Evolutionary conservation across 768 basidiomycete species (phyloP).

Genomic region (Lyophyllum semitale): DNA sequence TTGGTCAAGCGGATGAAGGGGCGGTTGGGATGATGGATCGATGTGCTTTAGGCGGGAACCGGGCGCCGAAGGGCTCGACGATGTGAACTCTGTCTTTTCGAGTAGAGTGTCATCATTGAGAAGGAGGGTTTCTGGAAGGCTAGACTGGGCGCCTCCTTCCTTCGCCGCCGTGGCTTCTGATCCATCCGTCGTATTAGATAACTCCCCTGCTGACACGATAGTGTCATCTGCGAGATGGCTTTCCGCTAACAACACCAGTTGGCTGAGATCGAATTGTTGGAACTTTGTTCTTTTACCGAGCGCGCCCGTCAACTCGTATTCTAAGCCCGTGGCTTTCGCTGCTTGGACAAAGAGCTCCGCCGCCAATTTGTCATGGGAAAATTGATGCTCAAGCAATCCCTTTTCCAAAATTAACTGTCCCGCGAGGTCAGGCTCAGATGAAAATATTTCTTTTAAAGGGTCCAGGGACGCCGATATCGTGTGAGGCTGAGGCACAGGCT

Average conservation of each 20-base stretch:
- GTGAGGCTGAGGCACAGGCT: slow-evolving; percentile 64
- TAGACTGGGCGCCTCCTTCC: slow-evolving; percentile 13
- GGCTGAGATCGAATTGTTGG: slow-evolving; percentile 81
- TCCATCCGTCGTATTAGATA: slow-evolving; percentile 8
- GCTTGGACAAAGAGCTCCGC: slow-evolving; percentile 78
- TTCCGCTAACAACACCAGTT: slow-evolving; percentile 93
- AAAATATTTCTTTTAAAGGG: slow-evolving; percentile 39
- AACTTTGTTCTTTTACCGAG: slow-evolving; percentile 94
- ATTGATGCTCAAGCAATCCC: slow-evolving; percentile 78
- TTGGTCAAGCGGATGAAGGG: slow-evolving; percentile 92
- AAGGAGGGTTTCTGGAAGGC: slow-evolving; percentile 75
- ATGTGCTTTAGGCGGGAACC: slow-evolving; percentile 63
- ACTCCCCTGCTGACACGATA: slow-evolving; percentile 10
- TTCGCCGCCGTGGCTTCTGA: background rate
- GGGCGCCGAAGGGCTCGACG: slow-evolving; percentile 53
- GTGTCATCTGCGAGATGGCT: slow-evolving; percentile 54
- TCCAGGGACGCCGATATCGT: slow-evolving; percentile 41
- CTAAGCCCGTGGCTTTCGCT: slow-evolving; percentile 72
- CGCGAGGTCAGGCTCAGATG: slow-evolving; percentile 61
- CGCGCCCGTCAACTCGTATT: slow-evolving; percentile 91
- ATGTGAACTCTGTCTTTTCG: slow-evolving; percentile 91
- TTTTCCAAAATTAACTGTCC: slow-evolving; percentile 73
- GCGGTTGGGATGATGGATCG: slow-evolving; percentile 81
- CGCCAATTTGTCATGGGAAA: slow-evolving; percentile 76
- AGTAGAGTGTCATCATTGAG: slow-evolving; percentile 96